Percentiles rank a stretch among this genome's conserved stretches.
Conservation (phyloP, 2,329 filamentous ascomycete genomes). For the Claviceps pusilla region DNA sequence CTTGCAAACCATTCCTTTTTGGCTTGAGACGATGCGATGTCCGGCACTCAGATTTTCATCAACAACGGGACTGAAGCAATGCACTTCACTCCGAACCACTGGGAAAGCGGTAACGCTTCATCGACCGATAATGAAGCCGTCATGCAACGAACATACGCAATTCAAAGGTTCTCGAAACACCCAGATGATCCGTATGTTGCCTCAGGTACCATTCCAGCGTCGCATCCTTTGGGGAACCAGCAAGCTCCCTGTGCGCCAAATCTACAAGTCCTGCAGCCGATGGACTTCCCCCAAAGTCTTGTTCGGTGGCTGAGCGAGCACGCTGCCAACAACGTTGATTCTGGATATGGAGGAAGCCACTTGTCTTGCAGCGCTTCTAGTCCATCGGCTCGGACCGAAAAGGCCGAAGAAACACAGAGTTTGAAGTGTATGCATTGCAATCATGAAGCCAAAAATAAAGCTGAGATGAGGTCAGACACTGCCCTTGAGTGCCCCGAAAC, state of each 20-base stretch:
- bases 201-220: background rate
- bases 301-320: conserved; percentile 18
- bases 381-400: conserved; percentile 26
- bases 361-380: conserved; percentile 28
- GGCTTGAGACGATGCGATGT: background rate
- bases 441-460: conserved; percentile 4
- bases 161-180: background rate
- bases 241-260: background rate
- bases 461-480: conserved; percentile 3
- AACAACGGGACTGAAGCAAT: background rate
- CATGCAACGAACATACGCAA: conserved; percentile 1
- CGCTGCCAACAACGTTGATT: conserved; percentile 20
- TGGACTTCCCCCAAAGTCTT: background rate
- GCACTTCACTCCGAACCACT: background rate
- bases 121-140: too few species aligned
- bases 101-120: background rate
- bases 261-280: background rate
- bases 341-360: conserved; percentile 30
- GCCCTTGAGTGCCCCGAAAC: background rate
- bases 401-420: background rate
- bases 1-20: background rate
- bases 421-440: conserved; percentile 1
- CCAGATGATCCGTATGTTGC: conserved; percentile 2
- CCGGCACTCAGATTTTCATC: background rate
- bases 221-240: background rate